These are phyloP conservation scores for Ganoderma resinaceum DNA, from an alignment of 1,284 basidiomycete species.

Conservation along the genomic window DNA sequence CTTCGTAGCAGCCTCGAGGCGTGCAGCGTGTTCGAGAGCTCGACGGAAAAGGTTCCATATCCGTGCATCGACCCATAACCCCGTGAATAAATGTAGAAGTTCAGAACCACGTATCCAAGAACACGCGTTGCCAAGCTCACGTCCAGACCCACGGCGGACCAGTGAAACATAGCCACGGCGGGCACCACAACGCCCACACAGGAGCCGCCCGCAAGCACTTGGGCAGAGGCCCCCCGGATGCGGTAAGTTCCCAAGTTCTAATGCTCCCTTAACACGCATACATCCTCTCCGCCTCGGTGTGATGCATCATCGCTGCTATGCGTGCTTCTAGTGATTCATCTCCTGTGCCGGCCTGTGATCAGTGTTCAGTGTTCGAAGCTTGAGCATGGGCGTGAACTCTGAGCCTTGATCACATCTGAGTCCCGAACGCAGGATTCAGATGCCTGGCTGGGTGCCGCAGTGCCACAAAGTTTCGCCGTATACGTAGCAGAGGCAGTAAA, in stretches of 20 bases:
- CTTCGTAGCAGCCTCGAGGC: slow-evolving; percentile 5
- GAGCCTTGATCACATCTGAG: not conserved
- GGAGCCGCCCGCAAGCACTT: slow-evolving; percentile 23
- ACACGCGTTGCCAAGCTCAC: not conserved
- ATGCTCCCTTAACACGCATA: not conserved
- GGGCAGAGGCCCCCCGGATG: slow-evolving; percentile 20
- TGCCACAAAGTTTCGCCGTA: not conserved
- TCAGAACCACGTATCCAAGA: not conserved
- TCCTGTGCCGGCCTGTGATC: not conserved
- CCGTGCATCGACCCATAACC: not conserved
- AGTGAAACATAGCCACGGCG: not conserved
- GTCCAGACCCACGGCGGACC: not conserved
- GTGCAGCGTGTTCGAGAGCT: slow-evolving; percentile 17
- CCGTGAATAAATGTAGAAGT: not conserved
- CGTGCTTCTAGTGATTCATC: slow-evolving; percentile 8
- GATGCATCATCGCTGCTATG: not conserved
- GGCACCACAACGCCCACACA: slow-evolving; percentile 3
- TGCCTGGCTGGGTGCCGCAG: not conserved
- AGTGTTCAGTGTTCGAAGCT: not conserved
- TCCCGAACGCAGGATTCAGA: not conserved
- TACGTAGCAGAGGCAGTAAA: not conserved
- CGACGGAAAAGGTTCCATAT: slow-evolving; percentile 7
- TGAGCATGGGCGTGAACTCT: not conserved
- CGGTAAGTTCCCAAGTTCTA: slow-evolving; percentile 21
- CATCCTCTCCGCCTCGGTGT: slow-evolving; percentile 1